A percentile compares a stretch with the other conserved stretches of the same genome.
Conservation (phyloP, 306 rosid genomes). For the Acacia melanoxylon region DNA sequence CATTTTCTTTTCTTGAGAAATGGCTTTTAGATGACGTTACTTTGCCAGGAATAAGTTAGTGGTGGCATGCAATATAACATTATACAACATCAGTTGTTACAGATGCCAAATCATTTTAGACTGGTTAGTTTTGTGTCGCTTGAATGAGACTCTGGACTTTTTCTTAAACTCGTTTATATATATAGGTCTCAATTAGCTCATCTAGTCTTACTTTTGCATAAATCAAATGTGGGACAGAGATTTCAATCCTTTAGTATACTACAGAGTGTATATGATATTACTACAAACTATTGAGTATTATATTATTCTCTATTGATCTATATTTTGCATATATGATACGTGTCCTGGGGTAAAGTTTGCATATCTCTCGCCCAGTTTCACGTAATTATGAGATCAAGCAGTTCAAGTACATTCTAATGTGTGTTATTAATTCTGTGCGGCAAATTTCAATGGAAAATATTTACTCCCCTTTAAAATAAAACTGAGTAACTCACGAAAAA, state of each 20-base stretch:
- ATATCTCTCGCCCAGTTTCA: conserved; percentile 9
- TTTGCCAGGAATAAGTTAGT: neutral
- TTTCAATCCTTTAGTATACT: neutral
- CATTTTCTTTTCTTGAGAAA: conserved; percentile 50
- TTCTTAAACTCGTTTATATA: neutral
- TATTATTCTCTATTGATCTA: conserved; percentile 12
- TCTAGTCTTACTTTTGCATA: neutral
- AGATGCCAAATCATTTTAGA: neutral
- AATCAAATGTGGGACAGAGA: neutral
- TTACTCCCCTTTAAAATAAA: neutral
- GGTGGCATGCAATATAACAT: neutral
- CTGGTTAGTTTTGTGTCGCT: neutral
- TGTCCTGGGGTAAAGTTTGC: neutral
- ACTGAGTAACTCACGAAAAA: neutral
- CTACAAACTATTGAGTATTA: conserved; percentile 9
- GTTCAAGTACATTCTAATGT: neutral
- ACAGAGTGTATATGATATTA: conserved; percentile 39
- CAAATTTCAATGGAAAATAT: neutral
- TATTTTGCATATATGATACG: neutral
- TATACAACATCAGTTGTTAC: neutral
- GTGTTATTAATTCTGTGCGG: neutral
- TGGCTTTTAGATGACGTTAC: conserved; percentile 3
- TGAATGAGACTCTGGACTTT: neutral
- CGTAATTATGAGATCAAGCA: neutral
- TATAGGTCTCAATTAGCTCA: neutral